Evolutionary conservation across 768 basidiomycete species (phyloP), one percentile per base, ranked within the genome.

Genomic region (Candolleomyces efflorescens): DNA sequence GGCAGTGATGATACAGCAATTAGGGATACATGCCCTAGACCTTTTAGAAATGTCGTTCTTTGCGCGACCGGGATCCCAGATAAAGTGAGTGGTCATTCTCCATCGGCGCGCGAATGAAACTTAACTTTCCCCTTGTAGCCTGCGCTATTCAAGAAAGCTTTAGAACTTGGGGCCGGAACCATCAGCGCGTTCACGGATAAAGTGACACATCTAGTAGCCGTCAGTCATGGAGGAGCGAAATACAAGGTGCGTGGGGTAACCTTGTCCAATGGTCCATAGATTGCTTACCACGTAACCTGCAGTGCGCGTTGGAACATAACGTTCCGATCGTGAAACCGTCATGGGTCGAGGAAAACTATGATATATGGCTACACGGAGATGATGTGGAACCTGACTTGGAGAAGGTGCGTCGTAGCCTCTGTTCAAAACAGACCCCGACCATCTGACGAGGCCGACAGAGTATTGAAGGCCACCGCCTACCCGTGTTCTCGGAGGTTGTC

Each of bases 191-290:
- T 96, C 61, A 98, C 93, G 0, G 88, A 92, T 67, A 78, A 77
- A 49, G 88, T 91, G 15, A 95, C 93, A 0, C 94, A 96, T 75
- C 80, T 98, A n/a, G 77, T 98, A 38, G 92, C 94, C 0, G 74
- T 72, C 15, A 78, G 76, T 18, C 86, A 91, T 65, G 90, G 90
- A 3, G 86, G 92, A 20, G 82, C 87, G 12, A 98, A 98, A 66
- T 96, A 97, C 68, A 76, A 69, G 71, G 94, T 90, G 56, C 56
- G 75, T 67, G 27, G 12, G 3, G 39, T 22, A 54, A 54, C 10
- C 2, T 5, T 51, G 24, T 12, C 17, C 10, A n/a, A n/a, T 13
- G 49, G 23, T 27, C 26, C 17, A 7, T 38, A 6, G 10, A 41
- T 41, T 53, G 24, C 56, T 48, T 39, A 65, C 50, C 56, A 58